Evolutionary conservation across 139 green algal species (phyloP).

Genomic region (Closterium sp.): DNA sequence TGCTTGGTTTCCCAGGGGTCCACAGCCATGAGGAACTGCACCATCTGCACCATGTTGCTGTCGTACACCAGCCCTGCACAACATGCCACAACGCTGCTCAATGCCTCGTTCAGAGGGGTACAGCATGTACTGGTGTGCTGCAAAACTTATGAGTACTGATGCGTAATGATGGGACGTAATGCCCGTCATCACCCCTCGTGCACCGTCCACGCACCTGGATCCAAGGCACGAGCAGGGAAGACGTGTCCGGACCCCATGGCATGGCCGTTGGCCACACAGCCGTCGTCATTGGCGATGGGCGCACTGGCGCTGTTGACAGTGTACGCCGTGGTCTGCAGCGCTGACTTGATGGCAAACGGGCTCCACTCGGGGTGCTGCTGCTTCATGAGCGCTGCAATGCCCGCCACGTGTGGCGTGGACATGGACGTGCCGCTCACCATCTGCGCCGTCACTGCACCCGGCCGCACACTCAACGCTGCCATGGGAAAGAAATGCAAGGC

Average conservation of each 20-base stretch:
- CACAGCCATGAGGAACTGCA: background rate
- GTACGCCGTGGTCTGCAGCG: constrained; percentile 16
- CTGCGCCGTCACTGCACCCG: background rate
- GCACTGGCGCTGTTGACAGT: background rate
- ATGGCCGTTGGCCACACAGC: background rate
- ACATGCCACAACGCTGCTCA: background rate
- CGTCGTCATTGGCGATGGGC: background rate
- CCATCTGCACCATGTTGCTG: background rate
- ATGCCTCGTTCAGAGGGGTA: background rate
- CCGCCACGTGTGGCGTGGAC: constrained; percentile 25
- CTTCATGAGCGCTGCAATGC: constrained; percentile 12
- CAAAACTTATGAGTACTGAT: background rate
- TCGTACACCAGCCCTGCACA: background rate
- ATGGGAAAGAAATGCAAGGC: background rate
- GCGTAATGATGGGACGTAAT: background rate
- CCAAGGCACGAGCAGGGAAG: background rate
- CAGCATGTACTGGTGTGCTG: background rate
- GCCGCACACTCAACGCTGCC: background rate
- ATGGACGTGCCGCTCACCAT: constrained; percentile 28
- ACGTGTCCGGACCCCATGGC: background rate
- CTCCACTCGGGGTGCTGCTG: constrained; percentile 18
- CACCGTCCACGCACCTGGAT: background rate
- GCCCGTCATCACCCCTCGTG: background rate
- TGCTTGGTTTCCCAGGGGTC: background rate
- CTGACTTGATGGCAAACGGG: constrained; percentile 11